Evolutionary conservation across 768 basidiomycete species (phyloP).

Genomic region (Mycena olivaceomarginata): DNA sequence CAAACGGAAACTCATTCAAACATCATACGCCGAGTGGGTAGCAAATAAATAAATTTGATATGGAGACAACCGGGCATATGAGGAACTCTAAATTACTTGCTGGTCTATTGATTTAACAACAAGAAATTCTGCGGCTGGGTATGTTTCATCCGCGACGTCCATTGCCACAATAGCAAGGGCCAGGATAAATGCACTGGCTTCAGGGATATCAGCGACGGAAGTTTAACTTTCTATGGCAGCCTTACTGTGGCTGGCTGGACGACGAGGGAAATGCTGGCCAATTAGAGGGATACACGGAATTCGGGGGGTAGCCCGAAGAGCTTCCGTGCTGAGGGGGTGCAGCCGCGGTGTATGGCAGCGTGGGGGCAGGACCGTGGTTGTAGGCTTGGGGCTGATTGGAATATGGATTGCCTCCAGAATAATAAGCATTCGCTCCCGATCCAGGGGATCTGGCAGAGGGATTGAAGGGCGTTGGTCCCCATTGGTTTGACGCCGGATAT

Average conservation of each 20-base stretch:
- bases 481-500: not conserved
- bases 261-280: not conserved
- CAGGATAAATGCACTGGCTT: conserved; percentile 15
- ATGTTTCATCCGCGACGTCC: not conserved
- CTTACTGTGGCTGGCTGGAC: not conserved
- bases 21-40: too few relatives aligned
- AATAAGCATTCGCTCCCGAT: not conserved
- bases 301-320: not conserved
- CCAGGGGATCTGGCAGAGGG: not conserved
- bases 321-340: not conserved
- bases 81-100: too few relatives aligned
- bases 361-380: not conserved
- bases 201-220: not conserved
- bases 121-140: too few relatives aligned
- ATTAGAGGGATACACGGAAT: not conserved
- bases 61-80: too few relatives aligned
- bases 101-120: too few relatives aligned
- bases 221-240: not conserved
- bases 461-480: not conserved
- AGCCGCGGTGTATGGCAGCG: not conserved
- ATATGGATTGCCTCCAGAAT: not conserved
- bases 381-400: not conserved
- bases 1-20: too few relatives aligned
- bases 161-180: not conserved
- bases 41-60: too few relatives aligned